These are phyloP conservation scores for Silybum marianum DNA, from an alignment of 129 eudicot genomes.

Conservation along the genomic window DNA sequence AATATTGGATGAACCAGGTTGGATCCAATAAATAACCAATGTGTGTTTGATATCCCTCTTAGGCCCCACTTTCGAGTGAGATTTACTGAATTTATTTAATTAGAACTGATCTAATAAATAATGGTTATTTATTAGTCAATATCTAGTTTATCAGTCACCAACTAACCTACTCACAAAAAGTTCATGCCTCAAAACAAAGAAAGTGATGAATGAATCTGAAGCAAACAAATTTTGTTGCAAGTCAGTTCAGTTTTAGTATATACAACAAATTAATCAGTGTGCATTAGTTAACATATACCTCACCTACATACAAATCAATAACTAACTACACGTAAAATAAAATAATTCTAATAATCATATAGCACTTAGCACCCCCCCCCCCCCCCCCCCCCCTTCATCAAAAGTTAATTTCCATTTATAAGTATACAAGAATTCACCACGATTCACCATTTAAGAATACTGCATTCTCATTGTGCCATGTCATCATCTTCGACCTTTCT, in stretches of 20 bases:
- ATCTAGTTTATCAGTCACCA: too few relatives aligned
- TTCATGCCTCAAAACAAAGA: not conserved
- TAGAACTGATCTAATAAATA: too few relatives aligned
- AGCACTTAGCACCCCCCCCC: not conserved
- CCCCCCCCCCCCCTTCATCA: too few relatives aligned
- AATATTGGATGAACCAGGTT: not conserved
- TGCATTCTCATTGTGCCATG: not conserved
- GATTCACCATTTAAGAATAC: not conserved
- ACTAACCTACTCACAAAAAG: too few relatives aligned
- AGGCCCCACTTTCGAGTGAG: too few relatives aligned
- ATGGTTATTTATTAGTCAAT: too few relatives aligned
- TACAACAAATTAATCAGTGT: constrained; percentile 16
- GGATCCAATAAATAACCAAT: too few relatives aligned
- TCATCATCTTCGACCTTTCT: not conserved
- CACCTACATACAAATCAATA: constrained; percentile 31
- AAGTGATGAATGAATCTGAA: not conserved
- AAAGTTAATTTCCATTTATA: constrained; percentile 1
- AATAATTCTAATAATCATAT: not conserved
- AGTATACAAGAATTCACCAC: not conserved
- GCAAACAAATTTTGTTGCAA: not conserved
- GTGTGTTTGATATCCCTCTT: too few relatives aligned
- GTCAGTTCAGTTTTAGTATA: not conserved
- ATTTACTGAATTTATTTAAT: too few relatives aligned
- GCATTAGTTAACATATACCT: constrained; percentile 14
- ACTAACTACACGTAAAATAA: constrained; percentile 23